Percentiles rank a stretch among this genome's conserved stretches.
Evolutionary conservation across 441 rosid genomes (phyloP).

Genomic region (Lepidium campestre): DNA sequence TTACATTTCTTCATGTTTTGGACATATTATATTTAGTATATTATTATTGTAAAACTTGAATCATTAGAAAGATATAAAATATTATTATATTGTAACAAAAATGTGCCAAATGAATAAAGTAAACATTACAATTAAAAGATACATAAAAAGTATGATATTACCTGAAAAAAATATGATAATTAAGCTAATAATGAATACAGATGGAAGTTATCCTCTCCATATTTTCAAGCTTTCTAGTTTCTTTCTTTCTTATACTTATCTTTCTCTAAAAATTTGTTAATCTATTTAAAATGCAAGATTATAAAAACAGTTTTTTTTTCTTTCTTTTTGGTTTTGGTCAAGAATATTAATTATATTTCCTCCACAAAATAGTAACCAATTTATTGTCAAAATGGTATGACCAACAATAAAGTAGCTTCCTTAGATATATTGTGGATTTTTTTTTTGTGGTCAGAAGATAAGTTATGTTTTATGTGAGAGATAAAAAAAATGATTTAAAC

Average conservation of each 20-base stretch:
- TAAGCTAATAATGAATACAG: neutral
- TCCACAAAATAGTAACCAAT: no score
- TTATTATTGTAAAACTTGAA: no score
- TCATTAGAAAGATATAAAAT: no score
- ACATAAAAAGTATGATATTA: neutral
- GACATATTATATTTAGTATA: no score
- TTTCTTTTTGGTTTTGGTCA: no score
- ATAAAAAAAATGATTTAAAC: neutral
- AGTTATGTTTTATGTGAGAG: neutral
- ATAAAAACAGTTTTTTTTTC: no score
- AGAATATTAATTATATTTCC: no score
- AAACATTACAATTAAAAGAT: neutral
- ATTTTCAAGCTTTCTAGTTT: neutral
- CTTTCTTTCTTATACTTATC: neutral
- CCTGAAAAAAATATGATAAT: conserved; percentile 12
- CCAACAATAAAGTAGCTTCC: neutral
- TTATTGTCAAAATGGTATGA: no score
- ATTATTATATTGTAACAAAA: no score
- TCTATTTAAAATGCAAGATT: neutral
- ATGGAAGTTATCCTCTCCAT: neutral
- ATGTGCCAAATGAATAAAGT: neutral
- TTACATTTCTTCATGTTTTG: no score
- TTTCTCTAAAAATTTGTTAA: neutral
- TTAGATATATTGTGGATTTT: no score
- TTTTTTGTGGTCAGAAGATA: neutral